Evolutionary conservation across 139 green algal genomes (phyloP), one percentile per base, ranked within the genome.

Genomic region (Chlamydomonas schloesseri): DNA sequence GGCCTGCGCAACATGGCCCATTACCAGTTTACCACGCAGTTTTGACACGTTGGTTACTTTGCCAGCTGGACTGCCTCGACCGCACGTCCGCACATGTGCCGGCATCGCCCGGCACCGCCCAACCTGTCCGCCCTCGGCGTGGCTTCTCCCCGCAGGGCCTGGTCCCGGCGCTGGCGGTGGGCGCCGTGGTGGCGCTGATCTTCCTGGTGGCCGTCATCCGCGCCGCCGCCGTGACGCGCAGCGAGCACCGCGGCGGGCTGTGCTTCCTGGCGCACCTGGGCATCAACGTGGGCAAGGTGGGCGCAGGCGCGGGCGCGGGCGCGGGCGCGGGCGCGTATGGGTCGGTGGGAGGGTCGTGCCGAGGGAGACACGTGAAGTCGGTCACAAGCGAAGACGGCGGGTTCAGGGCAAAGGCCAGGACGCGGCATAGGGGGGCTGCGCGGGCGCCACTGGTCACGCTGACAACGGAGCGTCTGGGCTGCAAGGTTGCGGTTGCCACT

Each of bases 221-320:
- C 8, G 90, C 90, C 29, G 88, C 88, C 13, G 86, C 84, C 4
- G 88, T 81, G 46, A 85, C 90, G 46, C 80, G 82, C 36, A 70
- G 42, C 1, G 81, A 91, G 74, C 88, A 93, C 31, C 42, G 82
- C 24, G 90, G 90, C 28, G 64, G 81, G 14, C 57, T 91, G 55
- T 93, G 90, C 69, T 90, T 93, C 65, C 87, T 93, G 58, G 81
- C 90, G n/a, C 91, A 93, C 46, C 90, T 93, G 55, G 90, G 90
- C n/a, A 90, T 93, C 53, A 78, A 81, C 42, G 81, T 93, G 21
- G 90, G 90, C 34, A 58, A 75, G 57, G 90, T 86, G 55, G n/a
- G n/a, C n/a, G n/a, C n/a, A 28, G 79, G 50, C 10, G 47, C 20
- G n/a, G 36, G 18, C 17, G 21, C 64, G 55, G 33, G 34, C n/a